Evolutionary conservation across 192 early-diverging fungal species (phyloP), one percentile per base, ranked within the genome.

Genomic region (Backusella tuberculispora): DNA sequence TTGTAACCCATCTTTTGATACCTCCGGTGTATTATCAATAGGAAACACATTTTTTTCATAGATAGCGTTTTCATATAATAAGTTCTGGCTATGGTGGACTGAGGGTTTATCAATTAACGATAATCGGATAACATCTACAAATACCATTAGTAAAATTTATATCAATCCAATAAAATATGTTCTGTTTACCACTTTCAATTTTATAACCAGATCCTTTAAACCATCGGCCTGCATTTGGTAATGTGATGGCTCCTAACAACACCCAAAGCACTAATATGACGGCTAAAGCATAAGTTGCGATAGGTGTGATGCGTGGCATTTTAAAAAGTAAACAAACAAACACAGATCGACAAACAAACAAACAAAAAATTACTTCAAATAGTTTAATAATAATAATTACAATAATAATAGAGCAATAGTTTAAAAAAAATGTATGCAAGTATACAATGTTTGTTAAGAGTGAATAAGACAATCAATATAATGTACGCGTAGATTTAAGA

Each of bases 191-290:
- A 24, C 14, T 69, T 37, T 42, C 21, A 24, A 69, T 69, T 46
- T 42, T 38, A 40, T 66, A 38, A 6, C 47, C 47, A 17, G 24
- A 21, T 24, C 71, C 71, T 56, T 72, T 48, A 40, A 72, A 72
- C 71, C 71, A 72, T 72, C 53, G 46, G 4, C 45, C 21, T 12
- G 71, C 71, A 60, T 72, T 72, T 43, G 71, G 71, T 19, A 72
- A 41, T 15, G 71, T 72, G n/a, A 72, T 56, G 34, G 71, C 71
- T 19, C 71, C 71, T 15, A 72, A n/a, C 14, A 72, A 40, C 7
- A 72, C 45, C 71, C 71, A 72, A 37, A 72, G 44, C 0, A 72
- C 38, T 24, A 72, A 21, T 21, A 72, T 48, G 34, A 56, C 26
- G 9, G 71, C 50, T 4, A 72, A 24, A 21, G 47, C 71, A 42